Percentiles rank a stretch among this genome's conserved stretches.
phyloP scores from a whole-genome alignment of 148 eudicot genomes.

The Diospyros kaki region DNA sequence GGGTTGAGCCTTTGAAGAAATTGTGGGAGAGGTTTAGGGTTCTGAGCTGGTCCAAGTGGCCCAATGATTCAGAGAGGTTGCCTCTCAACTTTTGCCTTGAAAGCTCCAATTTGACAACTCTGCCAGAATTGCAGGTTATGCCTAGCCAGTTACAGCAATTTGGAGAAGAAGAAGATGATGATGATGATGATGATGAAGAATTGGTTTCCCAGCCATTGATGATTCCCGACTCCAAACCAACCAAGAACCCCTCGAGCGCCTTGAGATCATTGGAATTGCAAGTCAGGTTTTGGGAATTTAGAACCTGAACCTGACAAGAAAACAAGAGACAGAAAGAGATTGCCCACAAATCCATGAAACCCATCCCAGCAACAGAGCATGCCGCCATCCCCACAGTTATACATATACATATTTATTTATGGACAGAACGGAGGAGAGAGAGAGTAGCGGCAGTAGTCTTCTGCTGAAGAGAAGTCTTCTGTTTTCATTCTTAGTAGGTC shows the following conservation, averaged over 20 bases:
- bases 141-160: conserved; percentile 33
- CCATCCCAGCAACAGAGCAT: conserved; percentile 6
- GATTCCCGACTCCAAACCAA: conserved; percentile 14
- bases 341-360: conserved; percentile 5
- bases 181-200: not conserved
- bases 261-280: conserved; percentile 20
- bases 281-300: conserved; percentile 16
- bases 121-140: conserved; percentile 17
- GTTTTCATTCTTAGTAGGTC: too few species aligned
- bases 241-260: conserved; percentile 16
- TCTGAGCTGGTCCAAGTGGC: conserved; percentile 14
- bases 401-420: too few species aligned
- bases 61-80: conserved; percentile 15
- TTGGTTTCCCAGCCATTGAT: conserved; percentile 19
- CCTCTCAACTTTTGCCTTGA: conserved; percentile 14
- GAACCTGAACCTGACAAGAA: conserved; percentile 4
- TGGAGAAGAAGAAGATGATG: not conserved
- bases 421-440: too few species aligned
- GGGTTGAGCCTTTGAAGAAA: conserved; percentile 19
- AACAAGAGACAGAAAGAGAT: not conserved
- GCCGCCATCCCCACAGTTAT: too few species aligned
- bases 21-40: conserved; percentile 28
- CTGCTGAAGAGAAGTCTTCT: too few species aligned
- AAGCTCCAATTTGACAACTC: conserved; percentile 26
- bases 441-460: too few species aligned